These are phyloP conservation scores for Rhynchospora pubera DNA, from an alignment of 176 grass and related monocot species.

Conservation along the genomic window DNA sequence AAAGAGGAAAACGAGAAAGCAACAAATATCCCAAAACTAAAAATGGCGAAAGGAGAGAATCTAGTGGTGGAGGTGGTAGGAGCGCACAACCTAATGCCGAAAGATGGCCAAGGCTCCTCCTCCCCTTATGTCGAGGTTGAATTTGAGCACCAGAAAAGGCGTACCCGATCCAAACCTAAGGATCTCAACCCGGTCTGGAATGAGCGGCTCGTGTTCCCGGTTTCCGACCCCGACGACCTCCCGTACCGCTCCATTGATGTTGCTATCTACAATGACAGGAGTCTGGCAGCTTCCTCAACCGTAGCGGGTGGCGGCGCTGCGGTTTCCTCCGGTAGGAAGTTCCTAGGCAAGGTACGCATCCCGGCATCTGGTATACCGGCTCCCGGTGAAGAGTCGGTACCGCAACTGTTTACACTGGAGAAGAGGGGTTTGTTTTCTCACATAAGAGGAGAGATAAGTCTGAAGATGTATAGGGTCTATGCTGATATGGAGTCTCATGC, in stretches of 20 bases:
- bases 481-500: constrained; percentile 21
- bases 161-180: constrained; percentile 46
- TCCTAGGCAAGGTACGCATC: constrained; percentile 78
- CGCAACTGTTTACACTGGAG: constrained; percentile 80
- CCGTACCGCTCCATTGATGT: constrained; percentile 85
- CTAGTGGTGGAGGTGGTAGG: constrained; percentile 92
- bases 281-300: neutral
- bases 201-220: constrained; percentile 67
- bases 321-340: constrained; percentile 38
- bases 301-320: neutral
- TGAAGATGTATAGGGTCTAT: constrained; percentile 69
- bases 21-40: neutral
- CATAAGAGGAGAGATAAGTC: constrained; percentile 81
- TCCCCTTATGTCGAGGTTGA: constrained; percentile 82
- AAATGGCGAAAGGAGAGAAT: constrained; percentile 72
- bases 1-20: neutral
- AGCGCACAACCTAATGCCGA: constrained; percentile 95
- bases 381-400: constrained; percentile 55
- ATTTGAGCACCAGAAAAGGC: constrained; percentile 80
- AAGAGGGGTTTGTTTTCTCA: constrained; percentile 87
- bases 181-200: constrained; percentile 92
- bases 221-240: constrained; percentile 75
- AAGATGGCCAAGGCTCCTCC: constrained; percentile 83
- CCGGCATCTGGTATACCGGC: constrained; percentile 51
- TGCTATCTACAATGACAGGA: constrained; percentile 70